Evolutionary conservation across 441 rosid species (phyloP), one percentile per base, ranked within the genome.

Genomic region (Aquilaria agallochum): DNA sequence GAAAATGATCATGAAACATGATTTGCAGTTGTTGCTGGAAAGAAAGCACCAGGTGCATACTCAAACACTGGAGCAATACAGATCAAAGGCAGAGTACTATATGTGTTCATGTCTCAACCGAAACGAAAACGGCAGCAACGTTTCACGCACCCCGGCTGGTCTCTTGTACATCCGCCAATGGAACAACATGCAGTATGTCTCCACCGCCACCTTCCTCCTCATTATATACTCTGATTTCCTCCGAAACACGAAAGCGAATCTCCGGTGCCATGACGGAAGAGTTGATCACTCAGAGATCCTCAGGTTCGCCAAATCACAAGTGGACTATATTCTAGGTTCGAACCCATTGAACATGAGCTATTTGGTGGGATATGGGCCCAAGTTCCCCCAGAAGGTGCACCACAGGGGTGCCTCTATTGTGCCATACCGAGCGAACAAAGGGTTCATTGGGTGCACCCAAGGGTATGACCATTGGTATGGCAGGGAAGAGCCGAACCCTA

Each of bases 171-270:
- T 94, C 72, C 76, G 97, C 58, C 88, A 89, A 77, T 91, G 99
- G 99, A 94, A 94, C 81, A 94, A 94, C 66, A 89, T 94, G 97
- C 99, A 94, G 65, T 91, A 94, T 44, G 96, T 91, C 3, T 84
- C 99, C 0, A 80, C 97, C 0, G 84, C 99, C 0, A 70, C 89
- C 0, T 94, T 94, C 70, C 96, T 91, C 54, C 83, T 94, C 51
- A 84, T 90, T 2, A 14, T 82, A 9, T 91, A 94, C 76, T 90
- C 97, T 0, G 86, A 82, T 46, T 75, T 81, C 64, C 89, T 94
- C 14, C 62, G 49, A 0, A 42, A 64, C 50, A 64, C 84, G 14
- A 69, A 72, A 58, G 71, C 62, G 40, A 60, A 56, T 34, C 88
- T 94, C 8, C 15, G 50, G 0, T 94, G 99, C 68, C 75, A 64